Evolutionary conservation across 2,329 filamentous ascomycete species (phyloP).

Genomic region (Akanthomyces uredinophilus): DNA sequence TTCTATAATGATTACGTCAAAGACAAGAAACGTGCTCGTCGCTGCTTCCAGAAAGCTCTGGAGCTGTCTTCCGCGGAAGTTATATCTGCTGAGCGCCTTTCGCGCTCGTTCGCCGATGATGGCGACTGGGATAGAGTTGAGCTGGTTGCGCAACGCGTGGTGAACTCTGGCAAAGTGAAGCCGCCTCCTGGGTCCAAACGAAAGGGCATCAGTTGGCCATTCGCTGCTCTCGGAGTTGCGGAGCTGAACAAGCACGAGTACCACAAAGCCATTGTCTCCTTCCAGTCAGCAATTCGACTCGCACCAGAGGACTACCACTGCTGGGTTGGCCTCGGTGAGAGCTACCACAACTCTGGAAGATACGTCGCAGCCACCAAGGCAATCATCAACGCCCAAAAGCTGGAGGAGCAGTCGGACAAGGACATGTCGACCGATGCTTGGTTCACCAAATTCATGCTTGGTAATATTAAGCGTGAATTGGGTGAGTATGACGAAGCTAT

Average conservation of each 20-base stretch:
- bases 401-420: constrained; percentile 56
- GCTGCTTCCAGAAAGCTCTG: constrained; percentile 94
- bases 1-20: constrained; percentile 89
- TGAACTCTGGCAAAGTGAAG: constrained; percentile 90
- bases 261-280: constrained; percentile 80
- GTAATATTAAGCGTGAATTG: constrained; percentile 87
- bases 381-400: constrained; percentile 74
- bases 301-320: constrained; percentile 86
- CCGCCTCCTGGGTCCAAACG: constrained; percentile 89
- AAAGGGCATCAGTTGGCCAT: constrained; percentile 93
- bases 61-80: constrained; percentile 86
- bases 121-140: constrained; percentile 97
- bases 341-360: constrained; percentile 88
- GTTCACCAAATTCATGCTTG: constrained; percentile 96
- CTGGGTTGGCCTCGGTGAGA: constrained; percentile 95
- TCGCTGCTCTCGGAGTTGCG: constrained; percentile 86
- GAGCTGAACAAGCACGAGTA: constrained; percentile 94
- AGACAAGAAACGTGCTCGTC: constrained; percentile 79
- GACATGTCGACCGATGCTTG: constrained; percentile 64
- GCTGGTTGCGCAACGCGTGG: constrained; percentile 80
- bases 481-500: constrained; percentile 87
- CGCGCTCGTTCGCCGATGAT: constrained; percentile 78
- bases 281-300: constrained; percentile 82
- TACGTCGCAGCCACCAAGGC: constrained; percentile 93
- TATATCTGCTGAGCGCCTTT: constrained; percentile 79